phyloP scores from a whole-genome alignment of 768 basidiomycete species.

The Lactifluus echinatus region DNA sequence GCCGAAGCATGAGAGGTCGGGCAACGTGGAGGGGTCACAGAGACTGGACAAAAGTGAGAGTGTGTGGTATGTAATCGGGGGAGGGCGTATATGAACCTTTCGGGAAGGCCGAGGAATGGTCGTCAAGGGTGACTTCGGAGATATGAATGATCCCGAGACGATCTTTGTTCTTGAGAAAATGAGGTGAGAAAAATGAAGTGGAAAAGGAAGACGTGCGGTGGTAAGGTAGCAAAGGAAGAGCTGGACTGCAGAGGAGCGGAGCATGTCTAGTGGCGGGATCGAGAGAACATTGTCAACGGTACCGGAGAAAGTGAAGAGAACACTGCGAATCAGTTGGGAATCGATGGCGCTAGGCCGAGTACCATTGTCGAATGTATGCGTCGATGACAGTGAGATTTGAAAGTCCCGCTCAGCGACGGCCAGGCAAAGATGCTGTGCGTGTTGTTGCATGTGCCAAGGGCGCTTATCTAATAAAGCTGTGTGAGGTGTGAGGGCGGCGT shows the following conservation, averaged over 20 bases:
- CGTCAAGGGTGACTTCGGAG: slow-evolving; percentile 11
- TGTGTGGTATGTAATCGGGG: background rate
- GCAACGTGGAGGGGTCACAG: slow-evolving; percentile 27
- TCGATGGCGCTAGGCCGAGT: slow-evolving; percentile 34
- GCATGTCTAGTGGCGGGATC: slow-evolving; percentile 34
- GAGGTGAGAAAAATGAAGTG: background rate
- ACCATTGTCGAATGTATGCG: slow-evolving; percentile 35
- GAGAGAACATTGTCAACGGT: slow-evolving; percentile 34
- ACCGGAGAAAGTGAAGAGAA: slow-evolving; percentile 49
- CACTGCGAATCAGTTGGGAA: slow-evolving; percentile 40
- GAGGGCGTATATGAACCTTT: slow-evolving; percentile 3
- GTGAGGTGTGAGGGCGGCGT: background rate
- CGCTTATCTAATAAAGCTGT: slow-evolving; percentile 18
- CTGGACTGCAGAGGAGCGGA: slow-evolving; percentile 40
- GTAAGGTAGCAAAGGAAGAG: slow-evolving; percentile 44
- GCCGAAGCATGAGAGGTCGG: slow-evolving; percentile 19
- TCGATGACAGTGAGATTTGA: slow-evolving; percentile 38
- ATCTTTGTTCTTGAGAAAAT: slow-evolving; percentile 38
- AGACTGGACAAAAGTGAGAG: slow-evolving; percentile 36
- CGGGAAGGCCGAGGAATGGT: background rate
- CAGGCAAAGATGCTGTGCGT: slow-evolving; percentile 6
- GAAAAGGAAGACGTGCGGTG: background rate
- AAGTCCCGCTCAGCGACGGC: slow-evolving; percentile 37
- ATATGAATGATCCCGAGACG: slow-evolving; percentile 10
- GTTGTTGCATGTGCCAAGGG: too few species aligned